Percentiles rank a stretch among this genome's conserved stretches.
These are phyloP conservation scores for Pyrenochaeta sp. DNA, from an alignment of 2,329 filamentous ascomycete species.

Conservation along the genomic window DNA sequence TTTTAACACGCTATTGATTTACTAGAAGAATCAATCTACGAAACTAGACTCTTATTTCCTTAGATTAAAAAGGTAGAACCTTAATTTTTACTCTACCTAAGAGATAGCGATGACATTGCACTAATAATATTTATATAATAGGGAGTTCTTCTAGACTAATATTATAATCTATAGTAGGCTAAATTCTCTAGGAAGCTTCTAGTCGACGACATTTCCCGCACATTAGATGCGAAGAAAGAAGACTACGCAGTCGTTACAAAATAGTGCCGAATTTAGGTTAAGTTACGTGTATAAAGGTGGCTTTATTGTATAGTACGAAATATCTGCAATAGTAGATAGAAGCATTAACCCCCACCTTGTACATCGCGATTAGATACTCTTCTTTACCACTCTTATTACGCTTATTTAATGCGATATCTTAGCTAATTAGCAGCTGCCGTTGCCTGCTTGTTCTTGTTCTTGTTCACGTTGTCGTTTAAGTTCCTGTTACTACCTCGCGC, in stretches of 20 bases:
- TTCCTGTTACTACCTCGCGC: no score
- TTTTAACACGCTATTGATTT: constrained; percentile 7
- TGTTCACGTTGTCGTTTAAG: no score
- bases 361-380: no score
- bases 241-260: constrained; percentile 3
- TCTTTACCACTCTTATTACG: no score
- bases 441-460: no score
- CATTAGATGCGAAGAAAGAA: constrained; percentile 6
- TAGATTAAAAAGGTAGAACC: constrained; percentile 8
- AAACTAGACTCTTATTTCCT: constrained; percentile 5
- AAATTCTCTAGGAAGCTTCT: constrained; percentile 15
- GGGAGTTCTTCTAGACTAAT: constrained; percentile 19
- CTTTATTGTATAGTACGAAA: not conserved
- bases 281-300: constrained; percentile 4
- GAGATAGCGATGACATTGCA: constrained; percentile 10
- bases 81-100: constrained; percentile 15
- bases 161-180: constrained; percentile 18
- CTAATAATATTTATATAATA: constrained; percentile 21
- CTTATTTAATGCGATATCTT: no score
- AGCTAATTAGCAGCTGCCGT: no score
- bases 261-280: constrained; percentile 18
- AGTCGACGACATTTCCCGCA: constrained; percentile 15
- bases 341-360: no score
- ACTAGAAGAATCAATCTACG: constrained; percentile 4
- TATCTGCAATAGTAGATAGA: no score